Conservation (phyloP, 805 yeast species). For the Spencermartinsiella europaea region DNA sequence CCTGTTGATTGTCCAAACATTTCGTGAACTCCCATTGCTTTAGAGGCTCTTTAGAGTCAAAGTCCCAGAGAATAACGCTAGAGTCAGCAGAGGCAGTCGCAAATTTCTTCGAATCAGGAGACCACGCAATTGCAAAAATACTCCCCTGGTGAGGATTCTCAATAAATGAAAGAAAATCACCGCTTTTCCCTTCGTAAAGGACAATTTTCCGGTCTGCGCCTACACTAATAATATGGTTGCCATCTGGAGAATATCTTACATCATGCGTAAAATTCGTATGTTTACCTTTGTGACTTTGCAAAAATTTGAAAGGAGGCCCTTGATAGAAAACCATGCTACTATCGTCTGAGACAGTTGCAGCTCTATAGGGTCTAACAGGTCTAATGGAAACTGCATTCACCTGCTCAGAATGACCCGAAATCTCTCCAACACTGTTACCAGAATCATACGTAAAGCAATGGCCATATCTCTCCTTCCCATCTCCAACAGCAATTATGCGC, state of each 20-base stretch:
- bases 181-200: slow-evolving; percentile 82
- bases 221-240: slow-evolving; percentile 66
- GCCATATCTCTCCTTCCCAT: slow-evolving; percentile 87
- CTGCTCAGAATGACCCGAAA: slow-evolving; percentile 82
- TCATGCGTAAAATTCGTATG: slow-evolving; percentile 78
- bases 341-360: slow-evolving; percentile 91
- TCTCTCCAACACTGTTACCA: slow-evolving; percentile 96
- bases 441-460: slow-evolving; percentile 91
- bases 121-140: slow-evolving; percentile 73
- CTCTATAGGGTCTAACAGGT: slow-evolving; percentile 85
- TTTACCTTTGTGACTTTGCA: slow-evolving; percentile 60
- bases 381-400: slow-evolving; percentile 81
- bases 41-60: slow-evolving; percentile 35
- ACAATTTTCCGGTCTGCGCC: slow-evolving; percentile 79
- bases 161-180: slow-evolving; percentile 54
- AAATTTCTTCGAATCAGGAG: slow-evolving; percentile 47
- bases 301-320: slow-evolving; percentile 94
- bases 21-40: slow-evolving; percentile 49
- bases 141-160: slow-evolving; percentile 63
- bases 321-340: slow-evolving; percentile 73
- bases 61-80: slow-evolving; percentile 61
- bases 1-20: slow-evolving; percentile 60
- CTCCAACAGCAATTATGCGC: slow-evolving; percentile 89
- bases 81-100: slow-evolving; percentile 84
- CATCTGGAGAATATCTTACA: slow-evolving; percentile 78